A percentile compares a stretch with the other conserved stretches of the same genome.
Conservation (phyloP, 495 filamentous ascomycete genomes). For the Alectoria sarmentosa region DNA sequence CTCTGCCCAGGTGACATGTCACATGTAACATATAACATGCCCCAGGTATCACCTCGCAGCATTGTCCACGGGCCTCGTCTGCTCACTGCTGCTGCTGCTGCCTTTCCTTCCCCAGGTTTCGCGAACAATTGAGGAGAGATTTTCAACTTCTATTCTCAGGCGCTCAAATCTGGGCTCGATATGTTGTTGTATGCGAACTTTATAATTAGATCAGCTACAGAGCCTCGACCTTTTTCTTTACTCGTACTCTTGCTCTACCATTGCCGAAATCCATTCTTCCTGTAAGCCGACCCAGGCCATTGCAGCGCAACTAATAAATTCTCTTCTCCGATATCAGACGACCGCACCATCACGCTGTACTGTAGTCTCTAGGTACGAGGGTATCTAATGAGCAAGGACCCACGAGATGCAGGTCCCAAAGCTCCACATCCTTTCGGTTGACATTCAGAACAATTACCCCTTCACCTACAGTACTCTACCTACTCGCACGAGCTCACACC, state of each 20-base stretch:
- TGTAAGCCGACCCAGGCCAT: background rate
- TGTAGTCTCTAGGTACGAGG: no score
- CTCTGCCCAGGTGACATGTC: background rate
- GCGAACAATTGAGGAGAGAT: constrained; percentile 20
- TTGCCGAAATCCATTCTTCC: background rate
- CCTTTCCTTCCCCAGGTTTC: constrained; percentile 11
- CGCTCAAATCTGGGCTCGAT: constrained; percentile 4
- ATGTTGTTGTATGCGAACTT: background rate
- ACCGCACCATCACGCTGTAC: constrained; percentile 6
- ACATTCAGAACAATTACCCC: background rate
- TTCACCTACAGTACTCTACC: background rate
- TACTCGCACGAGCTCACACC: background rate
- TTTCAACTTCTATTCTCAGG: background rate
- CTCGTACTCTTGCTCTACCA: background rate
- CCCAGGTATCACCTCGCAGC: background rate
- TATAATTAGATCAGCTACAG: background rate
- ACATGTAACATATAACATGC: no score
- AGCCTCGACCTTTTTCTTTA: background rate
- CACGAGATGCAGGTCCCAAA: background rate
- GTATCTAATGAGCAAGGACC: background rate
- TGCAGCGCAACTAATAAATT: constrained; percentile 11
- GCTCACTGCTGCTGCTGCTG: no score
- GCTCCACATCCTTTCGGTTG: background rate
- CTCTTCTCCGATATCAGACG: background rate
- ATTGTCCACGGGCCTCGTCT: background rate